Base-by-base conservation (phyloP, 345 rosid species). In the Pelargonium nanum region DNA sequence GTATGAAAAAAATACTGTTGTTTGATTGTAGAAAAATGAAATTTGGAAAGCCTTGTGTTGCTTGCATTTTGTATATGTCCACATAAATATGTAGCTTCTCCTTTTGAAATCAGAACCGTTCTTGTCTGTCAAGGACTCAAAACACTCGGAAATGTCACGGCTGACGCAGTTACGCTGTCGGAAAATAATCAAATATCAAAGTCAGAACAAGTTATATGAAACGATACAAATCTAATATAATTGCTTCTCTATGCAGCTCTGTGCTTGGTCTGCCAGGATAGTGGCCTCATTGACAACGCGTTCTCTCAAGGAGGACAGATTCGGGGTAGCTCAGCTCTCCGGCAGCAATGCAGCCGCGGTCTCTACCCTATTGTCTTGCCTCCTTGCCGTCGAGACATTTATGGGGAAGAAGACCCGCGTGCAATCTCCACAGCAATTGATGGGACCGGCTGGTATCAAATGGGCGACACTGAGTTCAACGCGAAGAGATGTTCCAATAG, bases 321-420 rank as follows among this genome's bases (percentile, higher is more conserved):
- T 74, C 58, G 97, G 99, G 52, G 91, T 93, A 57, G 99, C 99
- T 30, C 99, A 89, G 72, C 80, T 93, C 25, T 82, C 97, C 24
- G 94, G 99, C 65, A 83, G 92, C 69, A 89, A 83, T 55, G 72
- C 94, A 10, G 75, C 86, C 56, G 86, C 81, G 54, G 53, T 86
- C 65, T 89, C 97, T 4, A 78, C 86, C 8, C 90, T 93, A 30
- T 19, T 87, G 26, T 85, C 92, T 9, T 85, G 88, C 80, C 70
- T 93, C 32, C 82, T 93, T 10, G 90, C 96, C 5, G 80, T 84
- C 24, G 99, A 89, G 74, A 74, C 92, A 56, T 84, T 80, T 50
- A 82, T 86, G 89, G 96, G 94, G 53, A 89, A 89, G 76, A 89
- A 84, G 64, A 81, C 83, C 32, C 83, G 77, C 71, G 66, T 85